Evolutionary conservation across 2,329 filamentous ascomycete genomes (phyloP).

Genomic region (Penicillium sp.): DNA sequence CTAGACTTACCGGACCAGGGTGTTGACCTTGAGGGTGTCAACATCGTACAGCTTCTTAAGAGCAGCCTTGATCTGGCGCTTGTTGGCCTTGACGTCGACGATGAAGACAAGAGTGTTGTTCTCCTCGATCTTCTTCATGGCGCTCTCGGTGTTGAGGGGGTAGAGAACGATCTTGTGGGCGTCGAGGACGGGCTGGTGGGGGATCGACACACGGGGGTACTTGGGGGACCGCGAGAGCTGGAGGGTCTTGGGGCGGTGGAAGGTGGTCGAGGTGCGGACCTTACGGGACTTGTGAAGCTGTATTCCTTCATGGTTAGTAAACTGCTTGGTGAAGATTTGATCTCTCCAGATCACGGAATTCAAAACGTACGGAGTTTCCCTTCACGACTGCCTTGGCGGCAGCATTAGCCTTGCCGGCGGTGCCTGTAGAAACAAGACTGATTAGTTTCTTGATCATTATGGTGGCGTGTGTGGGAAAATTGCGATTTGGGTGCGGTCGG

Average conservation of each 20-base stretch:
- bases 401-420: slow-evolving; percentile 73
- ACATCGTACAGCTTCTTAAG: slow-evolving; percentile 99
- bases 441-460: slow-evolving; percentile 25
- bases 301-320: slow-evolving; percentile 9
- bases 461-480: slow-evolving; percentile 7
- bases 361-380: slow-evolving; percentile 85
- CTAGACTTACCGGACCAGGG: slow-evolving; percentile 78
- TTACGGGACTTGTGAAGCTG: slow-evolving; percentile 88
- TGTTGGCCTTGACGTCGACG: slow-evolving; percentile 96
- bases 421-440: slow-evolving; percentile 31
- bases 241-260: slow-evolving; percentile 98
- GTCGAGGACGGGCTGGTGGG: slow-evolving; percentile 87
- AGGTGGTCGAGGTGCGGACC: slow-evolving; percentile 87
- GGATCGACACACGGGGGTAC: slow-evolving; percentile 95
- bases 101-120: slow-evolving; percentile 99
- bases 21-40: slow-evolving; percentile 98
- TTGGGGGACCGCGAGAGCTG: slow-evolving; percentile 86
- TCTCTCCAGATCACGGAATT: background rate
- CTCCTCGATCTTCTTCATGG: slow-evolving; percentile 99
- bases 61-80: slow-evolving; percentile 97
- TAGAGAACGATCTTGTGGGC: slow-evolving; percentile 97
- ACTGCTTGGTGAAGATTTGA: background rate
- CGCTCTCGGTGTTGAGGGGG: slow-evolving; percentile 98
- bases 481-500: slow-evolving; percentile 7
- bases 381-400: slow-evolving; percentile 96